Conservation (phyloP, 169 alveolate species). For the Plasmodium sp. region DNA sequence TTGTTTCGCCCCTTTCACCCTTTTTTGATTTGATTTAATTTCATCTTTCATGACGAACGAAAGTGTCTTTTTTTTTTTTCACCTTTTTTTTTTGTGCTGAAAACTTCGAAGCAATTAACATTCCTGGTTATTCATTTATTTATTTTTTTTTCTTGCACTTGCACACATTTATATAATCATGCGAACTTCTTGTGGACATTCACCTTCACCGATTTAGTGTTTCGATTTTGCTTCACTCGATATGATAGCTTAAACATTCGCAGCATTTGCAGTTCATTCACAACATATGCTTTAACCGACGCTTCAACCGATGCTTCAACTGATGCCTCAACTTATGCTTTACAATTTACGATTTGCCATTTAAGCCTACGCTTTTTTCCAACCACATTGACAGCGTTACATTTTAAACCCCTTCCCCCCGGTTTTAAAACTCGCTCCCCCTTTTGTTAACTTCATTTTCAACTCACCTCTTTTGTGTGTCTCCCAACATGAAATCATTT, state of each 20-base stretch:
- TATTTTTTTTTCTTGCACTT: background rate
- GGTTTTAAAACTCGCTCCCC: background rate
- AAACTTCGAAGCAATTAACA: constrained; percentile 8
- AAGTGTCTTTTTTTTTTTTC: constrained; percentile 25
- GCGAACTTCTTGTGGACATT: background rate
- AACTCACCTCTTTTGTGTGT: background rate
- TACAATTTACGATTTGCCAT: background rate
- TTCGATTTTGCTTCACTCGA: background rate
- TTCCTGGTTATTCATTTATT: background rate
- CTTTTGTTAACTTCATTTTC: constrained; percentile 7
- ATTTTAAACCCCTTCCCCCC: constrained; percentile 4
- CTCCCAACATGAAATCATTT: constrained; percentile 27
- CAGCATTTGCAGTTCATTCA: background rate
- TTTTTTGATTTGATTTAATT: background rate
- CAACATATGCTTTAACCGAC: background rate
- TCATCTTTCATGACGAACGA: constrained; percentile 5
- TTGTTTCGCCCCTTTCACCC: background rate
- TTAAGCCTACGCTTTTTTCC: background rate
- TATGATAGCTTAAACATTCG: background rate
- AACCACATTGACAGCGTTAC: background rate
- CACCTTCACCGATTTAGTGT: constrained; percentile 5
- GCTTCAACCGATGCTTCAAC: background rate
- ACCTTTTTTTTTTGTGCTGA: background rate
- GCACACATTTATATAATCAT: constrained; percentile 6
- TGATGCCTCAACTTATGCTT: background rate